Base-by-base conservation (phyloP, 2,329 filamentous ascomycete species). In the Harringtonia lauricola region DNA sequence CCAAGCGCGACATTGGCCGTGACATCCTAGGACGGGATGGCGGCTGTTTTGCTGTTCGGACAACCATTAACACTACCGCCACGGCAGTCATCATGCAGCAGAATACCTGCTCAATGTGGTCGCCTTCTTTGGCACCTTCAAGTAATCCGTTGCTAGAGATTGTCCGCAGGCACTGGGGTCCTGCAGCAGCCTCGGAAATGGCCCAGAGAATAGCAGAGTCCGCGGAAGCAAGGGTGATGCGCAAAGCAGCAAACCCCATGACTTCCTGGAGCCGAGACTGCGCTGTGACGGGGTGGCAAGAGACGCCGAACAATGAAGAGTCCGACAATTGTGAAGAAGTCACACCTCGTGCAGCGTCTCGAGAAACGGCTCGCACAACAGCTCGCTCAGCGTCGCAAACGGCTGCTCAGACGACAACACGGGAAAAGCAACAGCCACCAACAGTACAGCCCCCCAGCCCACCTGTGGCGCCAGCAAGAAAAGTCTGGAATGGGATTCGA, bases 31-130 rank as follows among this genome's bases (percentile, higher is more conserved):
- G 40, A 5, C 44, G 39, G 1, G 44, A 45, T 14, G 46, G 44
- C 6, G 66, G 65, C 2, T 55, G 68, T 19, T 60, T 59, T 15
- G 57, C 57, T 12, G 55, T 68, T 19, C 60, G 64, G 24, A 81
- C 73, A 28, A 65, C 55, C 14, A 55, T 80, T 19, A 65, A 74
- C 49, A 81, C 76, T 5, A 65, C 63, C 14, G 70, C 64, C 6
- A 70, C 62, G 3, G 75, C 73, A 9, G 59, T 64, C 13, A 64
- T 81, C 37, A 69, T 66, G 43, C 60, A 68, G 31, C 65, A 70
- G 44, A 68, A 71, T 49, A 53, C 62, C 1, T 48, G 59, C 8
- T 78, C 75, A 0, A 58, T 62, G 19, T 79, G 73, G 74, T 74
- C 70, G 5, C 68, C 70, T 3, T 62, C 59, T 12, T 61, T 60